phyloP scores from a whole-genome alignment of 2,329 filamentous ascomycete species.

The Colletotrichum sidae region DNA sequence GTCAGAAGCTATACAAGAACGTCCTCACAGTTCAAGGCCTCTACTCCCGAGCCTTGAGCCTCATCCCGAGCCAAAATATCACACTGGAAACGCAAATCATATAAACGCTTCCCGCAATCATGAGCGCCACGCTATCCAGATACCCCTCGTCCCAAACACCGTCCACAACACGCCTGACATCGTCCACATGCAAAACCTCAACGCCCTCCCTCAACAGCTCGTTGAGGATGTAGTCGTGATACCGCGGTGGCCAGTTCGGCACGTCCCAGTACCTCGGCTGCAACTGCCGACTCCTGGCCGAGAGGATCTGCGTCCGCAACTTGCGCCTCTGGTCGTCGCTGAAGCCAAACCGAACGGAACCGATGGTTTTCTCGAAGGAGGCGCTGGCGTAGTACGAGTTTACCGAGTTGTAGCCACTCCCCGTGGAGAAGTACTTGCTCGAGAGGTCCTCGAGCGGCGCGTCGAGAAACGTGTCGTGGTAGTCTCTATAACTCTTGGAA shows the following conservation, averaged over 20 bases:
- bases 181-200: conserved; percentile 71
- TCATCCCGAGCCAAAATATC: too few relatives aligned
- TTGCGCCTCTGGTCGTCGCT: conserved; percentile 54
- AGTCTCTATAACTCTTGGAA: conserved; percentile 38
- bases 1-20: too few relatives aligned
- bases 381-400: conserved; percentile 71
- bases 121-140: too few relatives aligned
- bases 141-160: too few relatives aligned
- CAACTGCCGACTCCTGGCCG: conserved; percentile 63
- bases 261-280: conserved; percentile 71
- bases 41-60: too few relatives aligned
- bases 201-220: conserved; percentile 64
- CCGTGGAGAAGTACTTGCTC: neutral
- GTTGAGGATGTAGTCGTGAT: conserved; percentile 67
- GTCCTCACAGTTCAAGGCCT: too few relatives aligned
- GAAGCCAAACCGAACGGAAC: conserved; percentile 59
- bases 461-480: conserved; percentile 74
- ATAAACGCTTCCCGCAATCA: too few relatives aligned
- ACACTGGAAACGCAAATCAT: too few relatives aligned
- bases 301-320: conserved; percentile 57
- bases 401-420: too few relatives aligned
- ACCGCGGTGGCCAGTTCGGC: conserved; percentile 64
- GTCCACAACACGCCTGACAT: conserved; percentile 41
- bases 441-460: conserved; percentile 60
- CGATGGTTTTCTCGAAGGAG: conserved; percentile 66